phyloP scores from a whole-genome alignment of 2,329 filamentous ascomycete genomes.

The Beauveria sp. region DNA sequence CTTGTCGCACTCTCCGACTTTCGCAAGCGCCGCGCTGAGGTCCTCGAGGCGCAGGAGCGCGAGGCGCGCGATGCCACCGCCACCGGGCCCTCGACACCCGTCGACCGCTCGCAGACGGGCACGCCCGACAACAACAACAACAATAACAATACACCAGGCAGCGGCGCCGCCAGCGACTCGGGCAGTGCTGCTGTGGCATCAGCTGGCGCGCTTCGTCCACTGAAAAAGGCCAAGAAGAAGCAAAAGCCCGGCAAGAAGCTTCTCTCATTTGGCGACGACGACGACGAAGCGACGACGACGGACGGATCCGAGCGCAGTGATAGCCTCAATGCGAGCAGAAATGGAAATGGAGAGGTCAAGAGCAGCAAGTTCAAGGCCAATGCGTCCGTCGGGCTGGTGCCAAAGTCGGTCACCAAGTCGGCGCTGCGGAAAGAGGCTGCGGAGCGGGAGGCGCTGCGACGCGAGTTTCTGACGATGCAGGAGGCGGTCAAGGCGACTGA shows the following conservation, averaged over 20 bases:
- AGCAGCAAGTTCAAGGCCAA: conserved; percentile 54
- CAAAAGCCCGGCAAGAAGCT: conserved; percentile 36
- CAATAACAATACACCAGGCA: conserved; percentile 15
- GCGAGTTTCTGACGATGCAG: conserved; percentile 77
- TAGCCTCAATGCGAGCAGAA: conserved; percentile 2
- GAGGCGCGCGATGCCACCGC: conserved; percentile 60
- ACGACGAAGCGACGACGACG: conserved; percentile 44
- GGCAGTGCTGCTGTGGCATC: conserved; percentile 15
- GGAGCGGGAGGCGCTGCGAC: conserved; percentile 67
- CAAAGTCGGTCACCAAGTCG: conserved; percentile 64
- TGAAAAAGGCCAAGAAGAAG: conserved; percentile 33
- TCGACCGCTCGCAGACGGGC: conserved; percentile 37
- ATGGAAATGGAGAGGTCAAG: conserved; percentile 16
- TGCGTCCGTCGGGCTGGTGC: conserved; percentile 51
- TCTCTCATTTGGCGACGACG: conserved; percentile 62
- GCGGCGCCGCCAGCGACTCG: conserved; percentile 25
- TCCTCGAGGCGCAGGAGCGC: conserved; percentile 82
- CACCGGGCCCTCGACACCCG: conserved; percentile 36
- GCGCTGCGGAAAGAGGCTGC: conserved; percentile 72
- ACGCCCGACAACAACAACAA: conserved; percentile 36
- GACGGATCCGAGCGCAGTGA: conserved; percentile 24
- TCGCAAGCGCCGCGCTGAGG: conserved; percentile 89
- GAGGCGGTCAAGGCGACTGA: conserved; percentile 84
- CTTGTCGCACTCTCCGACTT: conserved; percentile 90
- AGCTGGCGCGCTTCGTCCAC: conserved; percentile 17